These are phyloP conservation scores for Mortierella sp. DNA, from an alignment of 371 early-diverging fungal genomes.

Conservation along the genomic window DNA sequence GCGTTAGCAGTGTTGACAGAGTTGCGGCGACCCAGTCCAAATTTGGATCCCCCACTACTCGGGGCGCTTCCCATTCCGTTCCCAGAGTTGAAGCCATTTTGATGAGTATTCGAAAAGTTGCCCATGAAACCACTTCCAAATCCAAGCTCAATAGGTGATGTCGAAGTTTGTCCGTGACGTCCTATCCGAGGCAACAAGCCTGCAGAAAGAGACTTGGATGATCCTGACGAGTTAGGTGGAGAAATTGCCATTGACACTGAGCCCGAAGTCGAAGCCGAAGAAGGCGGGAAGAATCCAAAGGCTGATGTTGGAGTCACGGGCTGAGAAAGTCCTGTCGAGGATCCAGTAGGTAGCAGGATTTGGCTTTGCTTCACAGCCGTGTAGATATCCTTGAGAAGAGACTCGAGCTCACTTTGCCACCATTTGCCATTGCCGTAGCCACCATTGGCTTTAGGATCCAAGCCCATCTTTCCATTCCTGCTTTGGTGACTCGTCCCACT, in stretches of 20 bases:
- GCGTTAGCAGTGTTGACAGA: conserved; percentile 15
- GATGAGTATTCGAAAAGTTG: too few relatives aligned
- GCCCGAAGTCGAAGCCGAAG: background rate
- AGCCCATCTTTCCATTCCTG: conserved; percentile 34
- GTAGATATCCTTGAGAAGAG: conserved; percentile 72
- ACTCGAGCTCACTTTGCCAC: conserved; percentile 51
- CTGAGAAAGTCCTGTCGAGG: background rate
- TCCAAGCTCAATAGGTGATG: conserved; percentile 10
- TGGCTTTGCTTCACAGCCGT: conserved; percentile 77
- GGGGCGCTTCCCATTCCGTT: background rate
- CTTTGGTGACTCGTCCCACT: conserved; percentile 43
- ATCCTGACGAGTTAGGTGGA: conserved; percentile 1
- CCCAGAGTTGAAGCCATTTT: conserved; percentile 1
- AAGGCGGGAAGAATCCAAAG: conserved; percentile 1
- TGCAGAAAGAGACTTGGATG: background rate
- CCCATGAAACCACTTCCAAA: conserved; percentile 3
- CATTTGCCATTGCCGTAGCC: conserved; percentile 46
- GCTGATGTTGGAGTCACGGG: conserved; percentile 5
- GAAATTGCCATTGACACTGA: background rate
- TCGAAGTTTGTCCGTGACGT: conserved; percentile 11
- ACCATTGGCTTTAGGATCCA: conserved; percentile 51
- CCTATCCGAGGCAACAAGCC: conserved; percentile 23
- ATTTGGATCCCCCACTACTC: background rate
- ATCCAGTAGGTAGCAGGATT: conserved; percentile 71
- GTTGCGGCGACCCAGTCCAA: conserved; percentile 21